A percentile compares a stretch with the other conserved stretches of the same genome.
Evolutionary conservation across 2,329 filamentous ascomycete species (phyloP).

Genomic region (Blastomyces silverae): DNA sequence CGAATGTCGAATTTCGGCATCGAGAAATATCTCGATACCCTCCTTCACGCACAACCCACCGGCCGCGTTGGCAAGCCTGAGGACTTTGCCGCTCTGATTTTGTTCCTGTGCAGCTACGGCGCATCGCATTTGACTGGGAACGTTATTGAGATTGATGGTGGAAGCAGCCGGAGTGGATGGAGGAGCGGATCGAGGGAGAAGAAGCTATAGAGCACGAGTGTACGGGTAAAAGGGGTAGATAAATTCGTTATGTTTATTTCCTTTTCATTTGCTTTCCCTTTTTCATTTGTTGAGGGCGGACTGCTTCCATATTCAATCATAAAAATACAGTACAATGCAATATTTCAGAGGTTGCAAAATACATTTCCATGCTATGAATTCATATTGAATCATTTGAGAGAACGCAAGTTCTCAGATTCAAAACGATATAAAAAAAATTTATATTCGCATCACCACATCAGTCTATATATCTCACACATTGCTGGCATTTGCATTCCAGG

Average conservation of each 20-base stretch:
- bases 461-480: neutral
- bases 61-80: conserved; percentile 44
- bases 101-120: conserved; percentile 40
- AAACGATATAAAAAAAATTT: neutral
- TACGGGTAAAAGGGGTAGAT: too few relatives aligned
- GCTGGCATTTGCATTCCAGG: neutral
- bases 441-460: neutral
- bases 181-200: conserved; percentile 29
- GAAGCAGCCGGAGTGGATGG: conserved; percentile 40
- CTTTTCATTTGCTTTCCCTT: neutral
- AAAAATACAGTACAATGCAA: neutral
- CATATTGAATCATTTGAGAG: neutral
- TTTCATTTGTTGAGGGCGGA: neutral
- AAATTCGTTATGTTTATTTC: neutral
- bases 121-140: conserved; percentile 45
- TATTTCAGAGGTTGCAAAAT: neutral
- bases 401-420: neutral
- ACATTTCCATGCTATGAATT: neutral
- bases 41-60: conserved; percentile 41
- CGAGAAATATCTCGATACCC: conserved; percentile 38
- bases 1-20: conserved; percentile 42
- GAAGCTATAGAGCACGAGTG: conserved; percentile 19
- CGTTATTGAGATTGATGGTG: conserved; percentile 45
- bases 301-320: neutral
- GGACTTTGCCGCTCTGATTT: conserved; percentile 43